These are phyloP conservation scores for Eimeria tenella DNA, from an alignment of 169 alveolate species.

Conservation along the genomic window DNA sequence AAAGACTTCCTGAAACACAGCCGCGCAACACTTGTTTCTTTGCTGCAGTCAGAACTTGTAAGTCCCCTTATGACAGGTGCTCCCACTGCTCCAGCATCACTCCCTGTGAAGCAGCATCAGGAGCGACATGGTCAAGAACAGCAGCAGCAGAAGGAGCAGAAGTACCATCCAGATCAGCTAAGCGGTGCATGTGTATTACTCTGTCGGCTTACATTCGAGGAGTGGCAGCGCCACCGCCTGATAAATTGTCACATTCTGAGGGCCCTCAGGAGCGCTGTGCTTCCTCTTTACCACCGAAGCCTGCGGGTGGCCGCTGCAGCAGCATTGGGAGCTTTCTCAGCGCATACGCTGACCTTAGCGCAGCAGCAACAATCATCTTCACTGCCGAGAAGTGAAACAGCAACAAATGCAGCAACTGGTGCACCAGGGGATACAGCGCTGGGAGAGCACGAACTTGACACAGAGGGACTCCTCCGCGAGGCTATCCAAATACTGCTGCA, in stretches of 20 bases:
- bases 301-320: conserved; percentile 60
- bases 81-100: neutral
- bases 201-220: conserved; percentile 23
- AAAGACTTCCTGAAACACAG: neutral
- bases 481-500: neutral
- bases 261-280: conserved; percentile 2
- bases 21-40: conserved; percentile 41
- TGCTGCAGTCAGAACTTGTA: conserved; percentile 31
- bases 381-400: neutral
- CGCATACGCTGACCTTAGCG: neutral
- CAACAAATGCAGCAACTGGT: neutral
- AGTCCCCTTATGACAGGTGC: neutral
- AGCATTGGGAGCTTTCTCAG: conserved; percentile 44
- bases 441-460: neutral
- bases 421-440: neutral
- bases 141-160: neutral
- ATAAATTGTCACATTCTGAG: neutral
- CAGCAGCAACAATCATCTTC: conserved; percentile 24
- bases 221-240: conserved; percentile 50
- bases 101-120: neutral
- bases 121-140: neutral
- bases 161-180: conserved; percentile 2
- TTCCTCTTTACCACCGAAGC: conserved; percentile 10
- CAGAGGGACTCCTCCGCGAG: neutral
- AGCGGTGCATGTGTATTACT: conserved; percentile 1